These are phyloP conservation scores for Neofusicoccum laricinum DNA, from an alignment of 2,329 filamentous ascomycete species.

Conservation along the genomic window DNA sequence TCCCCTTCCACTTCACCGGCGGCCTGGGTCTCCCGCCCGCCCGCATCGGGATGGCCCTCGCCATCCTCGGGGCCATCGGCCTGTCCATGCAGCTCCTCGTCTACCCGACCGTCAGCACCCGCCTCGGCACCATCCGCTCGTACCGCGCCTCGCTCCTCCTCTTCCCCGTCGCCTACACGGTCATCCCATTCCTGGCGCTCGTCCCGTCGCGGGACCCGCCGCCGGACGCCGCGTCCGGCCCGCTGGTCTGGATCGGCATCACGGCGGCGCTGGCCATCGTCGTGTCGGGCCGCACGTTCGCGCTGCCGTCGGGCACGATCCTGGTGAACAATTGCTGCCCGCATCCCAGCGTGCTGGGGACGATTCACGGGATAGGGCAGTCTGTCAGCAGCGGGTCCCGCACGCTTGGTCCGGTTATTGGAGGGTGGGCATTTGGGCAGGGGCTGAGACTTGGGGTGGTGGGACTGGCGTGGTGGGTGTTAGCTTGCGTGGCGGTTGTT, in stretches of 20 bases:
- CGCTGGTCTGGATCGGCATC: slow-evolving; percentile 43
- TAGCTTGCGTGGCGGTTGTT: slow-evolving; percentile 50
- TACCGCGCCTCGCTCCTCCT: slow-evolving; percentile 42
- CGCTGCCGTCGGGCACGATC: slow-evolving; percentile 58
- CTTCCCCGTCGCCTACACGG: slow-evolving; percentile 45
- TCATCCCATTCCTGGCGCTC: slow-evolving; percentile 43
- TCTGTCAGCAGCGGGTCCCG: slow-evolving; percentile 57
- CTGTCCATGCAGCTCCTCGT: slow-evolving; percentile 46
- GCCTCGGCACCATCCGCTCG: slow-evolving; percentile 40
- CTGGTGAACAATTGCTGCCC: slow-evolving; percentile 60
- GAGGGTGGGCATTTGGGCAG: slow-evolving; percentile 60
- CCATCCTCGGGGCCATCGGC: slow-evolving; percentile 48
- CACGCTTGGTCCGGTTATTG: slow-evolving; percentile 59
- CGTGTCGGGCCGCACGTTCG: slow-evolving; percentile 48
- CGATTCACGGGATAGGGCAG: slow-evolving; percentile 58
- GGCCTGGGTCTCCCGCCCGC: slow-evolving; percentile 48
- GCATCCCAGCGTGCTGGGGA: slow-evolving; percentile 54
- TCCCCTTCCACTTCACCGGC: slow-evolving; percentile 47
- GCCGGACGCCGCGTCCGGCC: slow-evolving; percentile 39
- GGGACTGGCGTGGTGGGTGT: slow-evolving; percentile 58
- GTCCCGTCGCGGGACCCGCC: slow-evolving; percentile 39
- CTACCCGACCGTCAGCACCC: slow-evolving; percentile 42
- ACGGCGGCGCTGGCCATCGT: slow-evolving; percentile 42
- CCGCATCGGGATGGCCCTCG: slow-evolving; percentile 46
- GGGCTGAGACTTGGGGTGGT: slow-evolving; percentile 58